A percentile compares a stretch with the other conserved stretches of the same genome.
Conservation (phyloP, 768 basidiomycete species). For the Coprinellus micaceus region DNA sequence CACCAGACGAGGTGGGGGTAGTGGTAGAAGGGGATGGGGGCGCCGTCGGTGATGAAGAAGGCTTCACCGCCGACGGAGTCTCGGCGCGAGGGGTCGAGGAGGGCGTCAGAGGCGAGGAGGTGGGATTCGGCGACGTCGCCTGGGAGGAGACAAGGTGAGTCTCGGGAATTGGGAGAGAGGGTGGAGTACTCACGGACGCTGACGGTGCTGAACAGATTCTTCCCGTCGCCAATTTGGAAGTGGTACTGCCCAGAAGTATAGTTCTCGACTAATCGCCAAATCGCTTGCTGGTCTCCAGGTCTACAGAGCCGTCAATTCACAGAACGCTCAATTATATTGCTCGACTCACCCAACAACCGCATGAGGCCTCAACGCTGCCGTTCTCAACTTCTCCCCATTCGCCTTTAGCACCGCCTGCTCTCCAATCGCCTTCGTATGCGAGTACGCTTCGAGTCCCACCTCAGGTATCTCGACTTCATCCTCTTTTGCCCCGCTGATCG, state of each 20-base stretch:
- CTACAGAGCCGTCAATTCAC: slow-evolving; percentile 28
- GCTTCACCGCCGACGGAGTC: slow-evolving; percentile 46
- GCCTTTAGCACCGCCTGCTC: slow-evolving; percentile 60
- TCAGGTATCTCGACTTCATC: slow-evolving; percentile 71
- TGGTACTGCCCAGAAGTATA: slow-evolving; percentile 65
- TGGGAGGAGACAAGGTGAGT: neutral
- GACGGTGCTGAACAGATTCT: slow-evolving; percentile 78
- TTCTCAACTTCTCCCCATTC: slow-evolving; percentile 67
- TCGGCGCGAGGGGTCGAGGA: slow-evolving; percentile 31
- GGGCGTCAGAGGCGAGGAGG: slow-evolving; percentile 73
- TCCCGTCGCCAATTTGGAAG: slow-evolving; percentile 78
- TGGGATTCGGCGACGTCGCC: slow-evolving; percentile 81
- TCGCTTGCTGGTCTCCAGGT: slow-evolving; percentile 73
- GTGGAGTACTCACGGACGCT: slow-evolving; percentile 44
- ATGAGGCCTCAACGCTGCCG: slow-evolving; percentile 72
- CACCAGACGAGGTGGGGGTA: slow-evolving; percentile 19
- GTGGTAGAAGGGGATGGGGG: slow-evolving; percentile 54
- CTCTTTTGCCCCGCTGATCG: slow-evolving; percentile 52
- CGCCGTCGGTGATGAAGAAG: slow-evolving; percentile 58
- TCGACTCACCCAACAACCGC: slow-evolving; percentile 74
- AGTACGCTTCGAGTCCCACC: slow-evolving; percentile 69
- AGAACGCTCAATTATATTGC: neutral
- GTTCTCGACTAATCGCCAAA: slow-evolving; percentile 59
- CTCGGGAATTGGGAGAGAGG: neutral
- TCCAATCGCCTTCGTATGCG: slow-evolving; percentile 73